Base-by-base conservation (phyloP, 2,329 filamentous ascomycete species). In the Aspergillus intermedius region DNA sequence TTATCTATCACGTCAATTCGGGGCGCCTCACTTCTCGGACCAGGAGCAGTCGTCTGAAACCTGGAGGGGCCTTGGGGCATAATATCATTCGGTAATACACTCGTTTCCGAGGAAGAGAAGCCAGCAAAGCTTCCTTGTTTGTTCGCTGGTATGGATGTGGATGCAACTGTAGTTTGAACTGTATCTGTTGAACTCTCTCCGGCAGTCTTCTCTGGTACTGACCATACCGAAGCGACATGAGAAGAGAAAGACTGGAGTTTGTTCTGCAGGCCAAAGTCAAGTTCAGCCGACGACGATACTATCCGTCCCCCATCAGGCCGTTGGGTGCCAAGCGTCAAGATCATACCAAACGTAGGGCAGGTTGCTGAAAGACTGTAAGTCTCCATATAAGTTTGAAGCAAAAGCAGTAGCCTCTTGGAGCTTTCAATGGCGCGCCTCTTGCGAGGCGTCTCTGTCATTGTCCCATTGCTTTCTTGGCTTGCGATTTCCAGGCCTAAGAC, bases 341-440 rank as follows among this genome's bases (percentile, higher is more conserved):
- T 64, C 53, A 67, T 65, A 19, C 70, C 70, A 47, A 71, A 71
- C 0, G 64, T 77, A 48, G 63, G 71, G 52, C 54, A 67, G 45
- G 58, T 68, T 44, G 63, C 71, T 32, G 60, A 69, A 48, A 66
- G 65, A 25, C 70, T 69, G 51, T 69, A 71, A 13, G 60, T 65
- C 35, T 73, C 68, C 60, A 75, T 59, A 50, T 69, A 63, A 51
- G 57, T 54, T 30, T 66, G 67, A 7, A 73, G 54, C 37, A 72
- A 57, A 22, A 64, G 59, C 9, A 68, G 54, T 5, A 69, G 54
- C 10, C 67, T 61, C 40, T 65, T 62, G 3, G 66, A 66, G 44
- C 67, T 66, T 43, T 66, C 63, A 13, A 56, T 59, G 1, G 65
- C 67, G 45, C 63, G 62, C 22, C 60, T 58, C 42, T 52, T 57